Evolutionary conservation across 2,329 filamentous ascomycete species (phyloP), one percentile per base, ranked within the genome.

Genomic region (Escovopsis sp.): DNA sequence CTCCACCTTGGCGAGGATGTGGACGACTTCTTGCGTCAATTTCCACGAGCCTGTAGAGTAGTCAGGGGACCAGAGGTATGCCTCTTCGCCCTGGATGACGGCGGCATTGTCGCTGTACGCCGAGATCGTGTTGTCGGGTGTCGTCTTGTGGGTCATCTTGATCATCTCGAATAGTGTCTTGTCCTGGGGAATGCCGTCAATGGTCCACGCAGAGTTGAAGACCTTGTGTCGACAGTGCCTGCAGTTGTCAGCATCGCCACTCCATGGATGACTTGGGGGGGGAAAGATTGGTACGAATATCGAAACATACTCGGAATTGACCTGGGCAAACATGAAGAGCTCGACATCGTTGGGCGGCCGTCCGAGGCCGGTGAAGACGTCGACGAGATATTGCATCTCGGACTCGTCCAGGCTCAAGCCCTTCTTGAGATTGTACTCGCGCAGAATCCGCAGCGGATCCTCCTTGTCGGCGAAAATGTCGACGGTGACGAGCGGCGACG

Each of bases 281-380:
- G 7, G 4, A 3, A 11, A 11, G 21, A 5, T 8, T 11, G 21
- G 8, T 8, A 11, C 21, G 4, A 11, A n/a, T n/a, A n/a, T 31
- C 34, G 29, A 27, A 17, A 38, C 41, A 33, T 32, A 48, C 66
- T 98, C 90, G 3, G 88, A 96, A 65, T 96, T 96, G 55, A 98
- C 88, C 61, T 98, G 90, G 13, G 88, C 88, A 56, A 96, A 98
- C 90, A 96, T 96, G 68, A 96, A 96, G 16, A 96, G 69, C 61
- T 98, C 90, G 31, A 96, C 83, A 54, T 96, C 90, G 41, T 86
- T 79, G 1, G 84, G 84, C 33, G 71, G 63, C 27, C 76, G 64
- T 42, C 74, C 71, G 14, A 55, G 51, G 32, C 46, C 46, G 35
- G 46, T 49, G 40, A 54, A 55, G 25, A 51, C 48, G 35, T 86